Base-by-base conservation (phyloP, 108 stramenopile species). In the Pinguiococcus pyrenoidosus region DNA sequence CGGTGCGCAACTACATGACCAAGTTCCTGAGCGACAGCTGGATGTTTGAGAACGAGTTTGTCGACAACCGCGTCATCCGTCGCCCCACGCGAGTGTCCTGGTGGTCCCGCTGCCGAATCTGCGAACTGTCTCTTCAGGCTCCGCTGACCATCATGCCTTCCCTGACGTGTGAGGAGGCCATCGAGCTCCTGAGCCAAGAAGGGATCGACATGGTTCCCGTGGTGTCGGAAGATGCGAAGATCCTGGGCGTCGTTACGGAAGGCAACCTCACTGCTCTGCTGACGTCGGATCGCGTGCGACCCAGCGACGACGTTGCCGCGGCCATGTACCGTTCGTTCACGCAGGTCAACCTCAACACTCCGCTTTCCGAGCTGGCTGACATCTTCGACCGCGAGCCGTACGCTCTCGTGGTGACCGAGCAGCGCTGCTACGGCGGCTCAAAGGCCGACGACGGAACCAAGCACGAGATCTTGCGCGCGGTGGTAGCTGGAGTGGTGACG, bases 191-290 rank as follows among this genome's bases (percentile, higher is more conserved):
- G 13, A 82, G 82, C 62, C 44, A 59, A 27, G 82, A 88, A 63
- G 87, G 84, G 13, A 89, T 82, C 55, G 87, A 89, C 57, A 89
- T 87, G 85, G 82, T 92, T 2, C 91, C 91, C 1, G 91, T 92
- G 1, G 64, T 85, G 12, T 55, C 60, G 36, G 69, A 65, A 13
- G 78, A 80, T 4, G 81, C 77, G 30, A 38, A 44, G 35, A 69
- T 92, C n/a, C 37, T 82, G 54, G 90, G 90, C 12, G 87, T 92
- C 8, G 85, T 92, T 0, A 92, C 90, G 13, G 84, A 83, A 49
- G 86, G 86, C 10, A 92, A 92, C 66, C 79, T 92, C 67, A 80
- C 75, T 16, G 75, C 61, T 2, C 51, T 39, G 52, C 55, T 92
- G 14, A 55, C 86, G 29, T 55, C 64, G 23, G 79, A 81, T 28